Conservation (phyloP, 257 asterid species). For the Solanum appendiculatum region DNA sequence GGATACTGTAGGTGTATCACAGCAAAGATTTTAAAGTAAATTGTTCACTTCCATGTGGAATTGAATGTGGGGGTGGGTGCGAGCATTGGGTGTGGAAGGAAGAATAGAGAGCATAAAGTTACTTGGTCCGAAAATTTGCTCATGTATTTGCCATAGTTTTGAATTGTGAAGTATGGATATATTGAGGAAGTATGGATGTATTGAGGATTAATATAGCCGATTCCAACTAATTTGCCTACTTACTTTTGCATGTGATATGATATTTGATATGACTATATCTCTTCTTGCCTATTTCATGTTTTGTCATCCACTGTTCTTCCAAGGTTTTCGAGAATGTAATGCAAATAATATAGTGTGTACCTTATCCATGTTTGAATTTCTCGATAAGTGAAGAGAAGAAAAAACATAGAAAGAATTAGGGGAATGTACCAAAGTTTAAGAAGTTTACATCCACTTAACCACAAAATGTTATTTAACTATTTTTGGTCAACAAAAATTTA, state of each 20-base stretch:
- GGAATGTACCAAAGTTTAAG: not conserved
- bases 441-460: not conserved
- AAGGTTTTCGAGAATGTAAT: not conserved
- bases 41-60: not conserved
- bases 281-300: not conserved
- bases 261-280: not conserved
- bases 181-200: not conserved
- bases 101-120: not conserved
- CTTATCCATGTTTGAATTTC: not conserved
- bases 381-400: not conserved
- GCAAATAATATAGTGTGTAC: not conserved
- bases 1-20: not conserved
- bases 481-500: not conserved
- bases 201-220: not conserved
- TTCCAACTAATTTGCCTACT: not conserved
- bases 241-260: not conserved
- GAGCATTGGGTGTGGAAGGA: not conserved
- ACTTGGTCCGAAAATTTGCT: not conserved
- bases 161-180: not conserved
- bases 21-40: not conserved
- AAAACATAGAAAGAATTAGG: not conserved
- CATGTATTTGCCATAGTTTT: not conserved
- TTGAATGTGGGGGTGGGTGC: not conserved
- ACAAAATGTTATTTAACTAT: not conserved
- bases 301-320: not conserved